Conservation (phyloP, 2,329 filamentous ascomycete genomes). For the Gaeumannomyces tritici region DNA sequence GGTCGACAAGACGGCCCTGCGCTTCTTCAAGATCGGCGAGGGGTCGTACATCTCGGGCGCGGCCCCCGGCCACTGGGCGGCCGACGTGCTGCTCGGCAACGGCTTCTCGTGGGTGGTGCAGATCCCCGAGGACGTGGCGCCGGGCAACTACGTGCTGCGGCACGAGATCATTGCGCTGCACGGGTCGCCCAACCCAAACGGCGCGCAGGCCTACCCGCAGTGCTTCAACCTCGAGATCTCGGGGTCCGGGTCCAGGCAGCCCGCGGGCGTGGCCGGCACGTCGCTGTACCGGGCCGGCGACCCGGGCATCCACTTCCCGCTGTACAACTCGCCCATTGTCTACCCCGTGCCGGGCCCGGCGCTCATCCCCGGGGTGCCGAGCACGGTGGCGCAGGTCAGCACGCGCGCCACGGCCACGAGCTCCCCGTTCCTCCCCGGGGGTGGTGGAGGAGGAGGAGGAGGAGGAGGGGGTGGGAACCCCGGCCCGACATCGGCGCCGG, state of each 20-base stretch:
- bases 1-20: conserved; percentile 9
- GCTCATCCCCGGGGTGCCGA: conserved; percentile 23
- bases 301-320: conserved; percentile 31
- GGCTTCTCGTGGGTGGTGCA: conserved; percentile 39
- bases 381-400: conserved; percentile 10
- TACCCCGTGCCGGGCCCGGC: conserved; percentile 30
- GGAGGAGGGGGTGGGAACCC: background rate
- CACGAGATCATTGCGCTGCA: conserved; percentile 44
- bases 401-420: conserved; percentile 4
- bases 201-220: conserved; percentile 42
- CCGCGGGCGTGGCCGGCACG: conserved; percentile 4
- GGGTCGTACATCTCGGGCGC: conserved; percentile 17
- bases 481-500: background rate
- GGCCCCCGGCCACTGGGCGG: conserved; percentile 21
- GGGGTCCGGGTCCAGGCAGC: conserved; percentile 26
- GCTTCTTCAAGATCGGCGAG: conserved; percentile 12
- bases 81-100: conserved; percentile 34
- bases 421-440: background rate
- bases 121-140: conserved; percentile 31
- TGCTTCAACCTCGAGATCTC: conserved; percentile 49
- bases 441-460: no score
- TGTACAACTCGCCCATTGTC: conserved; percentile 24
- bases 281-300: conserved; percentile 21
- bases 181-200: conserved; percentile 26
- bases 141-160: conserved; percentile 41